phyloP scores from a whole-genome alignment of 495 filamentous ascomycete species.

The Penicillium coprophilum region DNA sequence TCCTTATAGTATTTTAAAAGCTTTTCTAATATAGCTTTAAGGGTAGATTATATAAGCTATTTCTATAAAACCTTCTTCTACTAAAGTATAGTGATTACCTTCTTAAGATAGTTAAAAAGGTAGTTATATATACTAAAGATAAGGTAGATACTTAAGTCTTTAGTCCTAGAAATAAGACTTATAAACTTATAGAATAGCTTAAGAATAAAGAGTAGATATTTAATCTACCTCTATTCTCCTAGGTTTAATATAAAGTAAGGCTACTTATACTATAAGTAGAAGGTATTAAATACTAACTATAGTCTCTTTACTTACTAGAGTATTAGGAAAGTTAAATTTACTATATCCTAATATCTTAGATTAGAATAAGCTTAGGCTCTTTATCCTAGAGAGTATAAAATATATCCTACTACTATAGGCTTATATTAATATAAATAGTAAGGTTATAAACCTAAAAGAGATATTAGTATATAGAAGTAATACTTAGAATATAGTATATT shows the following conservation, averaged over 20 bases:
- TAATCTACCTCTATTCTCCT: not conserved
- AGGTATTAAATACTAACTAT: not conserved
- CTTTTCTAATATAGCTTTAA: not conserved
- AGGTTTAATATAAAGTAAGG: not conserved
- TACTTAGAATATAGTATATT: not conserved
- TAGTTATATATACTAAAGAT: not conserved
- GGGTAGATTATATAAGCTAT: not conserved
- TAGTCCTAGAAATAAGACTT: not conserved
- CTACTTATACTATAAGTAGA: not conserved
- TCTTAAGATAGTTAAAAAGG: not conserved
- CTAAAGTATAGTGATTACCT: not conserved
- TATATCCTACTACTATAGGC: not conserved
- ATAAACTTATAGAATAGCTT: not conserved
- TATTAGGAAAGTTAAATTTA: not conserved
- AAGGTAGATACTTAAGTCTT: not conserved
- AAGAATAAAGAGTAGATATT: not conserved
- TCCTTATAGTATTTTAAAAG: not conserved
- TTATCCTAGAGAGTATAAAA: not conserved
- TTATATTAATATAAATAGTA: not conserved
- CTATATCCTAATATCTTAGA: not conserved
- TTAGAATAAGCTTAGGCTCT: constrained; percentile 2
- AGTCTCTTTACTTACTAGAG: not conserved
- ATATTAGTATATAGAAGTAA: not conserved
- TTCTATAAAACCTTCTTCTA: not conserved
- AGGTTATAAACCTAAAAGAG: not conserved